phyloP scores from a whole-genome alignment of 495 filamentous ascomycete species.

The Aspergillus conjunctus region DNA sequence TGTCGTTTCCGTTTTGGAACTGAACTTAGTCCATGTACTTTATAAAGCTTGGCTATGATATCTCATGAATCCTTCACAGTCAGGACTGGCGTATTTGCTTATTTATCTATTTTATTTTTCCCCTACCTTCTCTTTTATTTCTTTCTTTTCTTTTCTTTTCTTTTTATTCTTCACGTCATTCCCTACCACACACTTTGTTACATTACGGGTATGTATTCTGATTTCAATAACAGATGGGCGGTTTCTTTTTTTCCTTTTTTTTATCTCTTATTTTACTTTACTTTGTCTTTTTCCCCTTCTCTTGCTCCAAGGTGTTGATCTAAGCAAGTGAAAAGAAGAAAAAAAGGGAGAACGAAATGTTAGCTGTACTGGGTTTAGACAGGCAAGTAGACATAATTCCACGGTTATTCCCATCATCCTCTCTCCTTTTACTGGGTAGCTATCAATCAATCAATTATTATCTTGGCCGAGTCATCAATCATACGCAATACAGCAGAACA shows the following conservation, averaged over 20 bases:
- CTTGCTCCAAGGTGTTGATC: not conserved
- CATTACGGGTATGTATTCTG: constrained; percentile 18
- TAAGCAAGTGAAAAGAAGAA: not conserved
- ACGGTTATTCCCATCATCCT: not conserved
- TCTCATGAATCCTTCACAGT: constrained; percentile 31
- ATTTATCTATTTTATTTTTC: constrained; percentile 8
- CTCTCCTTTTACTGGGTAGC: not conserved
- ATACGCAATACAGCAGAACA: no score
- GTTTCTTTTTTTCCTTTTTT: constrained; percentile 1
- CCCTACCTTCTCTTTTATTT: constrained; percentile 1
- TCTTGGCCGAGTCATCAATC: no score
- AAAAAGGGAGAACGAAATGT: constrained; percentile 6
- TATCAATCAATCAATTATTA: no score
- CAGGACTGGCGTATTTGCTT: constrained; percentile 23
- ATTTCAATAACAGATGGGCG: constrained; percentile 7
- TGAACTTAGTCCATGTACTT: constrained; percentile 26
- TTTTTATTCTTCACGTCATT: constrained; percentile 5
- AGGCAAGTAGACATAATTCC: constrained; percentile 3
- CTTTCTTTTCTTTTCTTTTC: constrained; percentile 10
- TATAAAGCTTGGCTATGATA: constrained; percentile 28
- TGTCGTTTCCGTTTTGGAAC: constrained; percentile 16
- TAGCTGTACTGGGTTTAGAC: constrained; percentile 8
- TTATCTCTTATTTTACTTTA: constrained; percentile 12
- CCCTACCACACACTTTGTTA: constrained; percentile 5
- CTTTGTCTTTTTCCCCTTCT: not conserved